These are phyloP conservation scores for Emmonsia crescens DNA, from an alignment of 2,329 filamentous ascomycete species.

Conservation along the genomic window DNA sequence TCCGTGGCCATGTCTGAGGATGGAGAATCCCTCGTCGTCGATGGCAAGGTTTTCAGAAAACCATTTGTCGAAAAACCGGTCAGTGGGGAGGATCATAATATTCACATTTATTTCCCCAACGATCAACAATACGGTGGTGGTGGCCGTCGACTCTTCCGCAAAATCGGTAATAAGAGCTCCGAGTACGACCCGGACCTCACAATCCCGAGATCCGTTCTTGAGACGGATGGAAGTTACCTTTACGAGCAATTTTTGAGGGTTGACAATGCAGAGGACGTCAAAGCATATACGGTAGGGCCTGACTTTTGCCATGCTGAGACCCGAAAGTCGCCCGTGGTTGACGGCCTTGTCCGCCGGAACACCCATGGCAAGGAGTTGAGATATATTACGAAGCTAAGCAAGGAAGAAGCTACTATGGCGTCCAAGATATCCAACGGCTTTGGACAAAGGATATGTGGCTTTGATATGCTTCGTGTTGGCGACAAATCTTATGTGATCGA, in stretches of 20 bases:
- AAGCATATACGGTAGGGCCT: slow-evolving; percentile 92
- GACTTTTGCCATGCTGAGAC: slow-evolving; percentile 95
- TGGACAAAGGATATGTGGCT: slow-evolving; percentile 89
- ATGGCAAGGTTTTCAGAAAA: slow-evolving; percentile 71
- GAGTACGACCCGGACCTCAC: slow-evolving; percentile 74
- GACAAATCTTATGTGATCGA: slow-evolving; percentile 96
- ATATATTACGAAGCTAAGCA: slow-evolving; percentile 76
- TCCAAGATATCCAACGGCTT: slow-evolving; percentile 84
- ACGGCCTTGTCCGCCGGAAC: slow-evolving; percentile 89
- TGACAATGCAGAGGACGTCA: slow-evolving; percentile 95
- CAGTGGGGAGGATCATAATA: slow-evolving; percentile 98
- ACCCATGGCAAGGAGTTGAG: slow-evolving; percentile 95
- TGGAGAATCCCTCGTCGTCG: slow-evolving; percentile 76
- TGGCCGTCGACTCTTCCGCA: slow-evolving; percentile 83
- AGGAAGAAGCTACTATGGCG: slow-evolving; percentile 75
- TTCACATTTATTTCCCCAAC: slow-evolving; percentile 91
- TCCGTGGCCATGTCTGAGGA: slow-evolving; percentile 81
- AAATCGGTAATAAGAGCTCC: slow-evolving; percentile 98
- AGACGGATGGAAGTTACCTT: slow-evolving; percentile 74
- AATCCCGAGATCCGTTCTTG: slow-evolving; percentile 68
- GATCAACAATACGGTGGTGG: slow-evolving; percentile 65
- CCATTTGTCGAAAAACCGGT: slow-evolving; percentile 97
- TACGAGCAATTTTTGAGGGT: slow-evolving; percentile 97
- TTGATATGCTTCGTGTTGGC: slow-evolving; percentile 78
- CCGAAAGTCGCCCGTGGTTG: slow-evolving; percentile 91